Conservation (phyloP, 2,329 filamentous ascomycete genomes). For the Fusarium tupiense region DNA sequence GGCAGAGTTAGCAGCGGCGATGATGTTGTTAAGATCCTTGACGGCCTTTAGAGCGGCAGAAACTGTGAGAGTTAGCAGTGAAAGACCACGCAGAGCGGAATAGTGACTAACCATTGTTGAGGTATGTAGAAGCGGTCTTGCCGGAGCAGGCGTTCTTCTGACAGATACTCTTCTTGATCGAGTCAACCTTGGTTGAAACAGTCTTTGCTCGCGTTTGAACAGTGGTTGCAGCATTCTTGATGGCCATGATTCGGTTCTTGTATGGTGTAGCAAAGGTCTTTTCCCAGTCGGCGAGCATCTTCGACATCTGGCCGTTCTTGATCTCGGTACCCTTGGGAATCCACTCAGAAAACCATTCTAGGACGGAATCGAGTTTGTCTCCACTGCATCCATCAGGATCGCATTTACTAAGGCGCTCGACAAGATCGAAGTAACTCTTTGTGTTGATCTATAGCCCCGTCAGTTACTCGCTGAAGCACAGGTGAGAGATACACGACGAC, state of each 20-base stretch:
- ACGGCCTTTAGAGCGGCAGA: conserved; percentile 3
- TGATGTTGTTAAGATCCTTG: conserved; percentile 14
- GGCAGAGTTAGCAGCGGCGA: not conserved
- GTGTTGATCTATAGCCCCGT: conserved; percentile 6
- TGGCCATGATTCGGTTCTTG: conserved; percentile 14
- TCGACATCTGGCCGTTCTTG: conserved; percentile 10
- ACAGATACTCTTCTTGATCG: conserved; percentile 10
- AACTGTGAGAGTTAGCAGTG: not conserved
- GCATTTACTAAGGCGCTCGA: not conserved
- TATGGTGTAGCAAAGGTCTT: conserved; percentile 13
- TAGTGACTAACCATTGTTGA: conserved; percentile 11
- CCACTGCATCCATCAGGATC: not conserved
- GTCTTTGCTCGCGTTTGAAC: conserved; percentile 10
- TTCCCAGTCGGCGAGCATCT: conserved; percentile 15
- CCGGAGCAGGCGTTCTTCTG: conserved; percentile 19
- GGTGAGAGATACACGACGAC: rapidly evolving
- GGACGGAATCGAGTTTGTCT: not conserved
- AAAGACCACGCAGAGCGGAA: rapidly evolving
- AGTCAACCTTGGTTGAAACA: not conserved
- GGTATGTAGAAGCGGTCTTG: conserved; percentile 17
- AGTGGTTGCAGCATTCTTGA: conserved; percentile 1
- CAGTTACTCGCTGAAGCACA: not conserved
- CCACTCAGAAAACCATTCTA: conserved; percentile 22
- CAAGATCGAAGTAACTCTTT: not conserved
- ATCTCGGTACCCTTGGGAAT: conserved; percentile 9